Base-by-base conservation (phyloP, 116 monocot genomes). In the Zostera marina region DNA sequence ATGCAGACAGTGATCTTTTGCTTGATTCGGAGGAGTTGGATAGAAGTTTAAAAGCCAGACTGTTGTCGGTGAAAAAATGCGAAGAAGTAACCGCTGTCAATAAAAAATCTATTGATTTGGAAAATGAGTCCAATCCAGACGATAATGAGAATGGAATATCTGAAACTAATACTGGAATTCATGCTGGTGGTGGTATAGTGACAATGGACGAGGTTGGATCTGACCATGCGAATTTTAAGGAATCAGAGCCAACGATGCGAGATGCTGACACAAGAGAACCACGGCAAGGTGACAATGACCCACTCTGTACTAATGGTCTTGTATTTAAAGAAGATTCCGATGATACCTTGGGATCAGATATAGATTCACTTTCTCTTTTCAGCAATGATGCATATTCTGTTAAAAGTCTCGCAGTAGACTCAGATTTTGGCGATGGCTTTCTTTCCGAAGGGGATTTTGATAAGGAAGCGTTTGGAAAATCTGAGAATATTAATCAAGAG, bases 361-460 rank as follows among this genome's bases (percentile, higher is more conserved):
- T 1, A 16, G 8, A 20, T 49, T 49, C 19, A 16, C 49, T 49
- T 49, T 16, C 49, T 49, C 19, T 14, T 17, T 41, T 5, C 41
- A 44, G 15, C 11, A 83, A 80, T 23, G 92, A 87, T 68, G 83
- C 83, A 0, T 87, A 92, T 65, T 87, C 87, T 2, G 92, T 92
- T 25, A 83, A 73, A 69, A 71, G 80, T 24, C 67, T 86, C 12
- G 23, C 42, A 4, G 48, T 72, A 3, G 80, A 80, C 53, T 76
- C 68, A 8, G 83, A 82, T 16, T 76, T 62, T 1, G 43, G 26
- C 15, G 81, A 77, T 26, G 81, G 70, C 0, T 68, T 86, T 58
- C 60, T 79, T 9, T 82, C 86, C 6, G 91, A 91, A 53, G 52
- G 38, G 32, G 81, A 79, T 53, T 67, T 69, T 13, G 1, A 47